These are phyloP conservation scores for Tilletiaria anomala DNA, from an alignment of 1,284 basidiomycete species.

Conservation along the genomic window DNA sequence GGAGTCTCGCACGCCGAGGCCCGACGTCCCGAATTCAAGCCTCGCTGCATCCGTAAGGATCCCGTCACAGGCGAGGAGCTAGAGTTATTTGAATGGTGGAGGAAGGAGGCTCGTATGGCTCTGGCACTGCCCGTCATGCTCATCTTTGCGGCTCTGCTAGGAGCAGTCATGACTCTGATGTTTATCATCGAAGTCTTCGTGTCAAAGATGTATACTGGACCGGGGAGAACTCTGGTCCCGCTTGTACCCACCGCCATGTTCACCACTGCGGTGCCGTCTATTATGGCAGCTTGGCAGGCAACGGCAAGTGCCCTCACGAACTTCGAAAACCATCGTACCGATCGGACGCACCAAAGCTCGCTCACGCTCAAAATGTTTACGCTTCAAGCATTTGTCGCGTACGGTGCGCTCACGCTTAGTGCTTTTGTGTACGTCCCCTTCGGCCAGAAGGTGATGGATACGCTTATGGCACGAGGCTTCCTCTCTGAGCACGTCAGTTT, in stretches of 20 bases:
- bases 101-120: conserved; percentile 52
- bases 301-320: conserved; percentile 59
- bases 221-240: conserved; percentile 56
- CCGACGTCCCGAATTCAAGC: conserved; percentile 21
- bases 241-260: conserved; percentile 76
- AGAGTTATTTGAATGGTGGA: conserved; percentile 39
- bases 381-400: conserved; percentile 73
- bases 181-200: conserved; percentile 39
- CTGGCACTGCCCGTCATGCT: conserved; percentile 64
- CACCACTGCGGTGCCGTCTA: conserved; percentile 62
- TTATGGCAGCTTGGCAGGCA: conserved; percentile 62
- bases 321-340: conserved; percentile 48
- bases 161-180: conserved; percentile 41
- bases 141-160: conserved; percentile 58
- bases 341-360: conserved; percentile 59
- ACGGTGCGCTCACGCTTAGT: conserved; percentile 43
- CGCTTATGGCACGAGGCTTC: conserved; percentile 24
- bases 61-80: conserved; percentile 27
- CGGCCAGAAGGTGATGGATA: conserved; percentile 30
- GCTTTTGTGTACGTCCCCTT: conserved; percentile 40
- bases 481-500: conserved; percentile 17
- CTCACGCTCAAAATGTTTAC: conserved; percentile 85
- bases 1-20: conserved; percentile 18
- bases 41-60: conserved; percentile 14
- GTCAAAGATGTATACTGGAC: conserved; percentile 53